Conservation (phyloP, 1,284 basidiomycete genomes). For the Pisolithus thermaeus region DNA sequence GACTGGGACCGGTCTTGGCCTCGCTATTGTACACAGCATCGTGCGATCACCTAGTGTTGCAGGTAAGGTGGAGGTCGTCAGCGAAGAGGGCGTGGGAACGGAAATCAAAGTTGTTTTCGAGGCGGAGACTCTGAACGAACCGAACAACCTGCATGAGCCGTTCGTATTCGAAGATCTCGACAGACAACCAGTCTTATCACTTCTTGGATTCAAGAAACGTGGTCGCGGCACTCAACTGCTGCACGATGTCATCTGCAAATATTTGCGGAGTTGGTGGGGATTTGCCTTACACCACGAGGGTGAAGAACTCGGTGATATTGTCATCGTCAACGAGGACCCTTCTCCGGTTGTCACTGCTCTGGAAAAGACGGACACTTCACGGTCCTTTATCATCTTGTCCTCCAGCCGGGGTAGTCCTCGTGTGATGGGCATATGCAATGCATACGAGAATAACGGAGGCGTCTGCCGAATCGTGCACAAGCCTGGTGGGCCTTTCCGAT, state of each 20-base stretch:
- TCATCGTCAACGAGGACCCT: slow-evolving; percentile 81
- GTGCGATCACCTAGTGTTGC: slow-evolving; percentile 81
- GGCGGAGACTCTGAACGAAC: slow-evolving; percentile 55
- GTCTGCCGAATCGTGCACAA: slow-evolving; percentile 86
- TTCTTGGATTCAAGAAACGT: slow-evolving; percentile 68
- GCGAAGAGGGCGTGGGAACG: slow-evolving; percentile 86
- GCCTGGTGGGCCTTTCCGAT: slow-evolving; percentile 78
- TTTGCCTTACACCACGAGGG: slow-evolving; percentile 50
- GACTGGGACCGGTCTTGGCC: slow-evolving; percentile 91
- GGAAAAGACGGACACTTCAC: slow-evolving; percentile 48
- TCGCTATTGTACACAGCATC: slow-evolving; percentile 94
- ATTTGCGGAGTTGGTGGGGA: slow-evolving; percentile 76
- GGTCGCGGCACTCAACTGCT: slow-evolving; percentile 71
- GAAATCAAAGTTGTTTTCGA: slow-evolving; percentile 88
- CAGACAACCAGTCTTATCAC: slow-evolving; percentile 52
- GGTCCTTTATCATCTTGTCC: slow-evolving; percentile 73
- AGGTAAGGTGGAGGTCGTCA: slow-evolving; percentile 86
- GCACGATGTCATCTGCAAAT: slow-evolving; percentile 55
- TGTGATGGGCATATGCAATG: slow-evolving; percentile 56
- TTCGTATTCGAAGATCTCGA: slow-evolving; percentile 43
- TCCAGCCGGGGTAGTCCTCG: slow-evolving; percentile 62
- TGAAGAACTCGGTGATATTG: slow-evolving; percentile 60
- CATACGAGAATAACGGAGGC: slow-evolving; percentile 78
- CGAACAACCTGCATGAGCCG: slow-evolving; percentile 36
- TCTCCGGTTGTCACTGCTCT: slow-evolving; percentile 54